These are phyloP conservation scores for Diaporthe batatas DNA, from an alignment of 2,329 filamentous ascomycete species.

Conservation along the genomic window DNA sequence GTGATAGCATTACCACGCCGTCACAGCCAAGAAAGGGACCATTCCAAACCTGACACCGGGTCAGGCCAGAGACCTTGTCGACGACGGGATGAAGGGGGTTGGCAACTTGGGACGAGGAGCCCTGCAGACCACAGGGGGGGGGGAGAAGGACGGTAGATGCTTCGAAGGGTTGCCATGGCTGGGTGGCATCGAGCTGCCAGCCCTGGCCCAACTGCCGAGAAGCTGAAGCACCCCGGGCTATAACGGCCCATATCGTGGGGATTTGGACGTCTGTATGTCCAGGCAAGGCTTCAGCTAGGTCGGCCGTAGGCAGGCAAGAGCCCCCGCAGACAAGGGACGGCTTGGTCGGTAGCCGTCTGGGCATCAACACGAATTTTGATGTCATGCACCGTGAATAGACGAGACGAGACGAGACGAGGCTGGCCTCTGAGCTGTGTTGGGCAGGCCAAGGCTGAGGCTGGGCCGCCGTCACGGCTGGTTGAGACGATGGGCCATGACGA, in stretches of 20 bases:
- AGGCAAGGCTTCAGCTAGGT: conserved; percentile 5
- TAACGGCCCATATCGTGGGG: background rate
- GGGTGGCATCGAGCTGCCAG: conserved; percentile 22
- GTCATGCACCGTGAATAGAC: conserved; percentile 26
- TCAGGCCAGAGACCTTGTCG: background rate
- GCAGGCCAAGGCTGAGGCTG: background rate
- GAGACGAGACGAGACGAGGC: conserved; percentile 16
- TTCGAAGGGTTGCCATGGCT: background rate
- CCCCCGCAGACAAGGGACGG: conserved; percentile 3
- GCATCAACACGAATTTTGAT: background rate
- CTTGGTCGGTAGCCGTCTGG: conserved; percentile 20
- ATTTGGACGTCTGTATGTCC: background rate
- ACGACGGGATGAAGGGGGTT: conserved; percentile 3
- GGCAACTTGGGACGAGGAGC: conserved; percentile 2
- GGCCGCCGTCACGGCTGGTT: background rate
- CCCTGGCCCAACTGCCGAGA: conserved; percentile 5
- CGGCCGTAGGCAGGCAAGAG: background rate
- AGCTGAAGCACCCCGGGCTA: conserved; percentile 17
- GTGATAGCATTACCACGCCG: background rate
- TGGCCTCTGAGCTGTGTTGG: conserved; percentile 1
- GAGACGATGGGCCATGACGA: background rate
- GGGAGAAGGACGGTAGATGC: conserved; percentile 18
- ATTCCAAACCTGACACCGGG: conserved; percentile 12
- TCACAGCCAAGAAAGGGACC: background rate
- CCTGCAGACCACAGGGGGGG: background rate